Conservation (phyloP, 179 eudicot genomes). For the Actinidia polygama region DNA sequence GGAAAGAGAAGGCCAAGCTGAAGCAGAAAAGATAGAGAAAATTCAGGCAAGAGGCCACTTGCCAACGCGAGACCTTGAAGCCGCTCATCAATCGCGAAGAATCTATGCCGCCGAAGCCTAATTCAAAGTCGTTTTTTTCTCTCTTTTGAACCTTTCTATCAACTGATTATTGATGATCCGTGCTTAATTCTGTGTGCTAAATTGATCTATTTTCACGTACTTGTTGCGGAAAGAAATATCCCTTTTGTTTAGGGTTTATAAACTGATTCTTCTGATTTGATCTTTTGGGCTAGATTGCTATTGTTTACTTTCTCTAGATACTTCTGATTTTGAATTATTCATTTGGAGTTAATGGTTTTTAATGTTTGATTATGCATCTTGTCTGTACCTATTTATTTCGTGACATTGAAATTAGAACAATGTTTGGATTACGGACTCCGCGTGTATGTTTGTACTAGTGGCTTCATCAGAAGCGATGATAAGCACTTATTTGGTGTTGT, state of each 20-base stretch:
- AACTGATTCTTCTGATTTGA: neutral
- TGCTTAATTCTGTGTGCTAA: neutral
- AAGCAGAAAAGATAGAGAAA: constrained; percentile 64
- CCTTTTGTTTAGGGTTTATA: constrained; percentile 1
- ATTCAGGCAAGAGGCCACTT: constrained; percentile 64
- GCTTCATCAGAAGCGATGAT: too few relatives aligned
- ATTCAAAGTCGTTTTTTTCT: constrained; percentile 44
- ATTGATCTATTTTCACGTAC: neutral
- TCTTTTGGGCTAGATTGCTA: neutral
- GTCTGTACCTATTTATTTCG: too few relatives aligned
- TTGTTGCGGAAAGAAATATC: neutral
- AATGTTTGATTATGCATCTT: neutral
- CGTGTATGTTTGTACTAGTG: too few relatives aligned
- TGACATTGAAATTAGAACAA: too few relatives aligned
- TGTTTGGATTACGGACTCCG: too few relatives aligned
- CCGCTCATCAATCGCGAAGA: constrained; percentile 67
- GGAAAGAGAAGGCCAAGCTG: constrained; percentile 67
- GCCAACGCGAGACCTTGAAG: constrained; percentile 77
- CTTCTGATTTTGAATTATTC: neutral
- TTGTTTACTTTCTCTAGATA: too few relatives aligned
- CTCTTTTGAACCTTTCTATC: neutral
- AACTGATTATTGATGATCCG: neutral
- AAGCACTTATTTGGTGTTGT: too few relatives aligned
- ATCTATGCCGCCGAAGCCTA: constrained; percentile 81
- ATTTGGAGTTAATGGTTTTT: neutral